These are phyloP conservation scores for Magnolia officinalis DNA, from an alignment of 164 flowering plant genomes.

Conservation along the genomic window DNA sequence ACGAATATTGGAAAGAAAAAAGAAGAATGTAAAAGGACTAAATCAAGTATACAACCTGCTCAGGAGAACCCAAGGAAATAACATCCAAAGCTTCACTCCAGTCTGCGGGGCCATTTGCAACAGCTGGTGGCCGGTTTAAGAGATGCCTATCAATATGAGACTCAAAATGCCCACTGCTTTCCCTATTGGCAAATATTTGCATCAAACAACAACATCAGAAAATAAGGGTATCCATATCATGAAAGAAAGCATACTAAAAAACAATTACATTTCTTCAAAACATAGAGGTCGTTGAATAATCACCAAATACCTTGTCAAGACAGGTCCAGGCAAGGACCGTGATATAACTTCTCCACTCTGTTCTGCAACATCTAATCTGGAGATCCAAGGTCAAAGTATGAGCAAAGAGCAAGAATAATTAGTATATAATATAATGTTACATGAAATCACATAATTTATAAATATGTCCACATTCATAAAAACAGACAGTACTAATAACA, in stretches of 20 bases:
- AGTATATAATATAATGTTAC: too few relatives aligned
- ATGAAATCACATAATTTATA: background rate
- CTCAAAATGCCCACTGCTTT: constrained; percentile 55
- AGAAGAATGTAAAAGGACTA: background rate
- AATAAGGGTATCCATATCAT: background rate
- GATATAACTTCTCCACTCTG: constrained; percentile 79
- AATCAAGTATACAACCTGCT: constrained; percentile 51
- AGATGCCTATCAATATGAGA: constrained; percentile 48
- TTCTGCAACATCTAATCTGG: constrained; percentile 82
- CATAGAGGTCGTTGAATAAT: background rate
- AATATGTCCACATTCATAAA: too few relatives aligned
- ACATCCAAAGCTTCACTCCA: constrained; percentile 99
- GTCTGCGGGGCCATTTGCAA: constrained; percentile 69
- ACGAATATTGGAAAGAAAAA: background rate
- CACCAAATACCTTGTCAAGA: constrained; percentile 44
- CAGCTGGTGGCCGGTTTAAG: constrained; percentile 35
- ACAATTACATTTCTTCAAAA: background rate
- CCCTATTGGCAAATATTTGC: constrained; percentile 33
- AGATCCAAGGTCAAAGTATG: background rate
- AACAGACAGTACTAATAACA: background rate
- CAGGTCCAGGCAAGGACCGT: constrained; percentile 52
- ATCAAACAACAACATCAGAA: constrained; percentile 4
- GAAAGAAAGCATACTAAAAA: background rate
- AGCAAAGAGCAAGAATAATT: background rate
- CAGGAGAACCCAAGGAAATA: constrained; percentile 77